These are phyloP conservation scores for Stagonosporopsis cucurbitacearum DNA, from an alignment of 2,329 filamentous ascomycete genomes.

Conservation along the genomic window DNA sequence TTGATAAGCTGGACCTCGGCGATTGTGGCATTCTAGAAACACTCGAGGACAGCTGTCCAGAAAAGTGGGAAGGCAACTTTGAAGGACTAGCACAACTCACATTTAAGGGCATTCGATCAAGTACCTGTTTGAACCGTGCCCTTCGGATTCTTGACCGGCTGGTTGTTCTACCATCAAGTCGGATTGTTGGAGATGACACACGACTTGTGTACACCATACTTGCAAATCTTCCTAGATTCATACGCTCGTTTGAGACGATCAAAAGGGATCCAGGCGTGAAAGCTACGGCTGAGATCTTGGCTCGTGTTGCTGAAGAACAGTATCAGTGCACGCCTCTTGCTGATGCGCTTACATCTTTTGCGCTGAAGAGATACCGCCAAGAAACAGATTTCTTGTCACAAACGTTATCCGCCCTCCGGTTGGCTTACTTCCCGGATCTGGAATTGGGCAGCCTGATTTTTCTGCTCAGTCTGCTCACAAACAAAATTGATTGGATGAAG, in stretches of 20 bases:
- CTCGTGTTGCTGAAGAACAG: conserved; percentile 74
- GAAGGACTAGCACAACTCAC: conserved; percentile 84
- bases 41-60: conserved; percentile 79
- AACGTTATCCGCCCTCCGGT: conserved; percentile 74
- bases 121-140: conserved; percentile 78
- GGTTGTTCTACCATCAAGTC: conserved; percentile 77
- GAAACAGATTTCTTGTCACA: conserved; percentile 79
- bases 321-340: conserved; percentile 73
- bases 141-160: conserved; percentile 80
- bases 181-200: conserved; percentile 80
- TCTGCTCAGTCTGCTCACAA: conserved; percentile 88
- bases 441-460: conserved; percentile 89
- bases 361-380: conserved; percentile 68
- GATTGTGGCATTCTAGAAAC: conserved; percentile 71
- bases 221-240: conserved; percentile 87
- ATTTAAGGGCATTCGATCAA: conserved; percentile 91
- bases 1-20: conserved; percentile 82
- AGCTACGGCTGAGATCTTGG: conserved; percentile 72
- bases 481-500: conserved; percentile 87
- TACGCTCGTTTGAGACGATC: conserved; percentile 76
- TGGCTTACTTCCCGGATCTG: conserved; percentile 79
- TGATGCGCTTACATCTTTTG: conserved; percentile 72
- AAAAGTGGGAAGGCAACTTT: conserved; percentile 87
- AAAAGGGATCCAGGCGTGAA: conserved; percentile 57
- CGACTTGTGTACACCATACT: conserved; percentile 85